Conservation (phyloP, 2,329 filamentous ascomycete genomes). For the Claviceps maximensis region DNA sequence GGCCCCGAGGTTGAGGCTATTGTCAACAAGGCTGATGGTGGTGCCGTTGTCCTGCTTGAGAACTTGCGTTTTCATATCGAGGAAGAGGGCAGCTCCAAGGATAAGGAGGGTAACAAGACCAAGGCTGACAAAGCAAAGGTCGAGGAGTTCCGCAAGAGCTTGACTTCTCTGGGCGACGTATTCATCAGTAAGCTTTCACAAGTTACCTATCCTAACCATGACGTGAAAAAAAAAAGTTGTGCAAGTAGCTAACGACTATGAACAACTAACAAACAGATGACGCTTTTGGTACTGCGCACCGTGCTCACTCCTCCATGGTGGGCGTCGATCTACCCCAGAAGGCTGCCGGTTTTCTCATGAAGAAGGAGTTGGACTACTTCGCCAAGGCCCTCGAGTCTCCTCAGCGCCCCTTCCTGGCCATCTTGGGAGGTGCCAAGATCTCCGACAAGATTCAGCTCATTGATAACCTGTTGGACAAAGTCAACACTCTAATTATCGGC, state of each 20-base stretch:
- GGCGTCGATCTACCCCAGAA: slow-evolving; percentile 91
- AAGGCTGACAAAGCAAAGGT: slow-evolving; percentile 95
- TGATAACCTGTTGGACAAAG: slow-evolving; percentile 96
- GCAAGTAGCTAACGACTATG: slow-evolving; percentile 10
- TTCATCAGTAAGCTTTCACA: slow-evolving; percentile 66
- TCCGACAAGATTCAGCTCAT: slow-evolving; percentile 99
- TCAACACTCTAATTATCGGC: slow-evolving; percentile 91
- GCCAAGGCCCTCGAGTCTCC: slow-evolving; percentile 90
- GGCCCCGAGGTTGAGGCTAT: slow-evolving; percentile 81
- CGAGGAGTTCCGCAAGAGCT: slow-evolving; percentile 82
- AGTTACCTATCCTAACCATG: not conserved
- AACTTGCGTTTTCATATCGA: slow-evolving; percentile 97
- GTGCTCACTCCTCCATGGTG: slow-evolving; percentile 98
- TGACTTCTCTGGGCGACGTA: slow-evolving; percentile 89
- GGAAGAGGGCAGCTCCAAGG: slow-evolving; percentile 94
- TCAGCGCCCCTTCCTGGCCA: slow-evolving; percentile 92
- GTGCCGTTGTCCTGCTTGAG: slow-evolving; percentile 82
- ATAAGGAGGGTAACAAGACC: slow-evolving; percentile 87
- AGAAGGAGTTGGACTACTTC: slow-evolving; percentile 99
- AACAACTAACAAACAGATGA: slow-evolving; percentile 50
- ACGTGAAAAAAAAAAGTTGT: not conserved
- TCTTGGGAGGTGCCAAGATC: slow-evolving; percentile 95
- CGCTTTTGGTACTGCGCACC: slow-evolving; percentile 95
- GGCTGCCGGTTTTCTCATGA: slow-evolving; percentile 96
- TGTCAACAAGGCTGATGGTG: slow-evolving; percentile 69